phyloP scores from a whole-genome alignment of 768 basidiomycete species.

The Xanthoconium purpureum region DNA sequence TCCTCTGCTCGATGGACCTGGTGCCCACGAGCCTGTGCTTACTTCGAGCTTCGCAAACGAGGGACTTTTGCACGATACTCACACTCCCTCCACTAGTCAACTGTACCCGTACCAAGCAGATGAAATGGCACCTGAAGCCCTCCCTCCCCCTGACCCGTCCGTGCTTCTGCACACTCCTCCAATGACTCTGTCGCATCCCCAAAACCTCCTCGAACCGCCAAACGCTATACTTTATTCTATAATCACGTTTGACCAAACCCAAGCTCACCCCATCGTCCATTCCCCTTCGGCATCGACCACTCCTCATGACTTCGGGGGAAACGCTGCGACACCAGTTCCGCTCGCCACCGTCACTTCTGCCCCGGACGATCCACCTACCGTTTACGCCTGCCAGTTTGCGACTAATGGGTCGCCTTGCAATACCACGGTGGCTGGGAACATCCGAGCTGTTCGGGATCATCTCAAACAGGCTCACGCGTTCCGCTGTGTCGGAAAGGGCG shows the following conservation, averaged over 20 bases:
- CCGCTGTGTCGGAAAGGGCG: conserved; percentile 1
- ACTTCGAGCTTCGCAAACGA: not conserved
- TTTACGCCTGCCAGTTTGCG: conserved; percentile 4
- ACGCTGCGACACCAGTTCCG: not conserved
- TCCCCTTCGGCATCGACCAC: not conserved
- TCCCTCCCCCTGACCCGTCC: not conserved
- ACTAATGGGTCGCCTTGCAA: conserved; percentile 3
- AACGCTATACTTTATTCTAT: not conserved
- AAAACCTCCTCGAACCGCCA: not conserved
- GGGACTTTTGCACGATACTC: not conserved
- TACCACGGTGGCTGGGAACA: not conserved
- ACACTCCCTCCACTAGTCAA: not conserved
- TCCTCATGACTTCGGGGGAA: not conserved
- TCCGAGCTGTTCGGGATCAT: conserved; percentile 13
- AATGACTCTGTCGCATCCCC: not conserved
- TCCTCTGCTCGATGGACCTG: not conserved
- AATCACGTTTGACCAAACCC: not conserved
- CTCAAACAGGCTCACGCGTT: conserved; percentile 11
- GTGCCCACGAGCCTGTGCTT: not conserved
- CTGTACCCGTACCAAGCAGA: not conserved
- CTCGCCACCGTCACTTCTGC: not conserved
- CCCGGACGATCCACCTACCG: not conserved
- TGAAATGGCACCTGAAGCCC: not conserved
- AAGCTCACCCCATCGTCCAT: not conserved
- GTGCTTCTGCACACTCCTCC: not conserved